A percentile compares a stretch with the other conserved stretches of the same genome.
These are phyloP conservation scores for Parastagonospora avenae DNA, from an alignment of 2,329 filamentous ascomycete species.

Conservation along the genomic window DNA sequence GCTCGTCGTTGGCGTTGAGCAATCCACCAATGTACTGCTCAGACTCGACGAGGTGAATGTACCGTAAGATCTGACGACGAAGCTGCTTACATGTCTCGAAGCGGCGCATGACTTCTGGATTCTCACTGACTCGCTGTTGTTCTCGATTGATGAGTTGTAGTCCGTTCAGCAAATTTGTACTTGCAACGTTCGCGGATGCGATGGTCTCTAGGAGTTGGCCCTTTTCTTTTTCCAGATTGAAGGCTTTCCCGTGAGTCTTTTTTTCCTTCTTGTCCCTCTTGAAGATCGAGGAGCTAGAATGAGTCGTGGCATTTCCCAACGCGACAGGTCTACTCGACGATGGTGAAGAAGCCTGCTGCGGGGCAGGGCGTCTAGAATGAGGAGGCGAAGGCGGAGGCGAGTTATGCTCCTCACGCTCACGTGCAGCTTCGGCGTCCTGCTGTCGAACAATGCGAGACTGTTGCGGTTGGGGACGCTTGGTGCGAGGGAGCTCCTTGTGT, in stretches of 20 bases:
- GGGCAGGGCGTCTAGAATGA: constrained; percentile 25
- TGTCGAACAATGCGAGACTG: constrained; percentile 84
- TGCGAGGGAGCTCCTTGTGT: constrained; percentile 70
- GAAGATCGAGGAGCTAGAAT: constrained; percentile 59
- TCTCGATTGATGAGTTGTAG: constrained; percentile 92
- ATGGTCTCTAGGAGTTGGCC: constrained; percentile 86
- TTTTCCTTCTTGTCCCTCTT: constrained; percentile 61
- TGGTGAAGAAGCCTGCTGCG: constrained; percentile 36
- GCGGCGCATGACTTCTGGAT: constrained; percentile 71
- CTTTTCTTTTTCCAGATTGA: constrained; percentile 87
- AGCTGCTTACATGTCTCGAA: constrained; percentile 89
- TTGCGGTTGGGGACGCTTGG: constrained; percentile 67
- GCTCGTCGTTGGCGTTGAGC: constrained; percentile 91
- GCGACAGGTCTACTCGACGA: constrained; percentile 33
- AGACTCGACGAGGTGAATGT: constrained; percentile 87
- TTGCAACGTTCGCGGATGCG: constrained; percentile 84
- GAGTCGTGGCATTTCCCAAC: constrained; percentile 31
- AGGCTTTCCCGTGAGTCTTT: constrained; percentile 64
- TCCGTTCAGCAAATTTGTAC: constrained; percentile 87
- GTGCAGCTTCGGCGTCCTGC: constrained; percentile 73
- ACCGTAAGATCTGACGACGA: constrained; percentile 82
- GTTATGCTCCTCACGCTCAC: constrained; percentile 63
- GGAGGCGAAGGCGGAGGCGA: constrained; percentile 42
- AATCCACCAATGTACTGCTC: constrained; percentile 92
- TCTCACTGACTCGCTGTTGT: constrained; percentile 83